Percentiles rank a stretch among this genome's conserved stretches.
phyloP scores from a whole-genome alignment of 352 stramenopile species.

The Phytophthora crassamura region DNA sequence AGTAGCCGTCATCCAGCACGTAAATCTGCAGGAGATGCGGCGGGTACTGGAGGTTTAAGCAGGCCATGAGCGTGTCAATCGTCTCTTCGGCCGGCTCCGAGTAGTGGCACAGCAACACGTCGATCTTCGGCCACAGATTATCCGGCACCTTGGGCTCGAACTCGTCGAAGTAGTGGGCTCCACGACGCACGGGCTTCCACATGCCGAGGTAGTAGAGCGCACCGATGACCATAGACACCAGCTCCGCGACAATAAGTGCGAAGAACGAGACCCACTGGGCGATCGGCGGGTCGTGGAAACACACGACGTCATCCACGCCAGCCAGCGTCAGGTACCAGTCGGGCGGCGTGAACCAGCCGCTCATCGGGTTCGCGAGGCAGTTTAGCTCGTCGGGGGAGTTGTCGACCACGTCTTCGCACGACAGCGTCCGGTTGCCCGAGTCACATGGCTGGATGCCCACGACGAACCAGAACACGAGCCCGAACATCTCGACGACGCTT shows the following conservation, averaged over 20 bases:
- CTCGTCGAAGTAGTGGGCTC: slow-evolving; percentile 89
- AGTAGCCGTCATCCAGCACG: slow-evolving; percentile 88
- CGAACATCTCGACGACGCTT: slow-evolving; percentile 73
- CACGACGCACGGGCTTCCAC: slow-evolving; percentile 89
- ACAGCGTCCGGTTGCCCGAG: slow-evolving; percentile 45
- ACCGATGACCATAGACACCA: slow-evolving; percentile 74
- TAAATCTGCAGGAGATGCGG: slow-evolving; percentile 88
- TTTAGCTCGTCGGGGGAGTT: slow-evolving; percentile 67
- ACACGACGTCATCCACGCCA: slow-evolving; percentile 75
- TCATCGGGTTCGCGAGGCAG: slow-evolving; percentile 62
- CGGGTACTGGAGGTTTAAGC: slow-evolving; percentile 90
- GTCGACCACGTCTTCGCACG: slow-evolving; percentile 67
- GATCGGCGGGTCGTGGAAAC: slow-evolving; percentile 80
- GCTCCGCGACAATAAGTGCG: slow-evolving; percentile 65
- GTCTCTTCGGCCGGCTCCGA: slow-evolving; percentile 86
- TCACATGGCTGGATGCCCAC: slow-evolving; percentile 83
- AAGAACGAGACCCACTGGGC: slow-evolving; percentile 87
- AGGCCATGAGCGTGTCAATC: slow-evolving; percentile 87
- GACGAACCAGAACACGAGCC: slow-evolving; percentile 83
- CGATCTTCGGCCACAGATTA: slow-evolving; percentile 86
- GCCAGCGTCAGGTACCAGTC: slow-evolving; percentile 81
- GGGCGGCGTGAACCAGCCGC: slow-evolving; percentile 69
- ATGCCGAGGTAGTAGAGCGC: slow-evolving; percentile 90
- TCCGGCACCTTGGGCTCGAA: slow-evolving; percentile 85
- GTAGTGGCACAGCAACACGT: slow-evolving; percentile 85